Evolutionary conservation across 2,329 filamentous ascomycete genomes (phyloP), one percentile per base, ranked within the genome.

Genomic region (Septoria petroselini): DNA sequence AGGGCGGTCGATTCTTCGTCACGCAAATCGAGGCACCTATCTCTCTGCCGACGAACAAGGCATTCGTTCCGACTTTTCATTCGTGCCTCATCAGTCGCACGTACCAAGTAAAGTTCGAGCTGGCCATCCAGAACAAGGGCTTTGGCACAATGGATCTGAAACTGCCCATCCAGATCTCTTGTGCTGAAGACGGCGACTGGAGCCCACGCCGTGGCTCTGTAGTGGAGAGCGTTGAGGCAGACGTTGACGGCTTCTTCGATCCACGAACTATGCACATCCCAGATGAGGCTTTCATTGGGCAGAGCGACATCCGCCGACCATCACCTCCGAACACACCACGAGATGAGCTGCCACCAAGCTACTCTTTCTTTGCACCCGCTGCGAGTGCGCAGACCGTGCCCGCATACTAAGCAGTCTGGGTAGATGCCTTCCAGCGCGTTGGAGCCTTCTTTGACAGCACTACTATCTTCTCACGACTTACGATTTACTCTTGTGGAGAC

Each of bases 21-120:
- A 75, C 83, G 5, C 73, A 73, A n/a, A 70, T 88, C 29, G 64
- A 84, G 1, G 77, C 86, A 1, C 84, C 84, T 0, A 71, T 87
- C 60, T 76, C 76, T 1, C 73, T 86, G 0, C 83, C 84, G 1
- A 53, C 41, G 7, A 71, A 71, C 54, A 85, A 83, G 58, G 70
- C 76, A 19, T 85, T 85, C 64, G 70, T 85, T 15, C 85, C 84
- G 1, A 84, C 83, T 2, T 88, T 88, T 69, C 81, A 86, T 70
- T 76, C 78, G 31, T 88, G 84, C 65, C 75, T 87, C 45, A 70
- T 82, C 37, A 81, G 80, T n/a, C 76, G 85, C 44, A 70, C 75
- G 14, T 88, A 88, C 65, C 67, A 72, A 3, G 74, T 88, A 11
- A 77, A 81, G 45, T 68, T 88, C 49, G 71, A 73, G 11, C 67